Conservation (phyloP, 1,284 basidiomycete species). For the Boletus semigastroideus region DNA sequence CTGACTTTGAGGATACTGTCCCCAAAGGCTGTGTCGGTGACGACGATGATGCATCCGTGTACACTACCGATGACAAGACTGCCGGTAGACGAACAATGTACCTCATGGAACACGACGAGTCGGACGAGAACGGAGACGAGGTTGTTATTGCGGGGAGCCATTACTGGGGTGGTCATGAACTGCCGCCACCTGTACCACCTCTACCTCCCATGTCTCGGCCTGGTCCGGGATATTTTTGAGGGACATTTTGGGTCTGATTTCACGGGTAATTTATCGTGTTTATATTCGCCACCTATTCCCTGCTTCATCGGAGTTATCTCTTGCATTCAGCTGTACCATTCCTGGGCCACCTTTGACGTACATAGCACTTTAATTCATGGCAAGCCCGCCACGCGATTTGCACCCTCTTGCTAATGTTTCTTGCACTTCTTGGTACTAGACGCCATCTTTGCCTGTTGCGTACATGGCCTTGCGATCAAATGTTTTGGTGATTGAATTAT, state of each 20-base stretch:
- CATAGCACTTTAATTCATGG: constrained; percentile 4
- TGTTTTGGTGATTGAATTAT: constrained; percentile 1
- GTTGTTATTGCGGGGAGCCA: constrained; percentile 16
- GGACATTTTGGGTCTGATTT: constrained; percentile 1
- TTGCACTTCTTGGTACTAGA: constrained; percentile 10
- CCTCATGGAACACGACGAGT: constrained; percentile 29
- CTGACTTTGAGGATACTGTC: constrained; percentile 21
- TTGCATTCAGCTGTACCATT: constrained; percentile 6
- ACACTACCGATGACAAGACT: constrained; percentile 34
- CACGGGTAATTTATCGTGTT: constrained; percentile 28
- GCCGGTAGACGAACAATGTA: constrained; percentile 37
- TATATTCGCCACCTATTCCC: constrained; percentile 18
- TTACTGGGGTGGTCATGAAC: constrained; percentile 18
- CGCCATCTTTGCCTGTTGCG: not conserved
- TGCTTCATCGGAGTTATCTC: constrained; percentile 1
- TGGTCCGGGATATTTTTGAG: constrained; percentile 30
- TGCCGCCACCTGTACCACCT: constrained; percentile 22
- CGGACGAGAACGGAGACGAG: constrained; percentile 25
- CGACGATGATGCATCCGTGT: constrained; percentile 31
- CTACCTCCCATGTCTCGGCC: constrained; percentile 17
- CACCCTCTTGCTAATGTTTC: constrained; percentile 8
- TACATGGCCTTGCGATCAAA: constrained; percentile 2
- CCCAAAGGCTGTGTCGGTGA: constrained; percentile 16
- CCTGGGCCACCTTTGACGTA: constrained; percentile 7
- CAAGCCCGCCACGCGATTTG: not conserved